These are phyloP conservation scores for Sphagnum contortum DNA, from an alignment of 225 moss, liverwort and hornwort genomes.

Conservation along the genomic window DNA sequence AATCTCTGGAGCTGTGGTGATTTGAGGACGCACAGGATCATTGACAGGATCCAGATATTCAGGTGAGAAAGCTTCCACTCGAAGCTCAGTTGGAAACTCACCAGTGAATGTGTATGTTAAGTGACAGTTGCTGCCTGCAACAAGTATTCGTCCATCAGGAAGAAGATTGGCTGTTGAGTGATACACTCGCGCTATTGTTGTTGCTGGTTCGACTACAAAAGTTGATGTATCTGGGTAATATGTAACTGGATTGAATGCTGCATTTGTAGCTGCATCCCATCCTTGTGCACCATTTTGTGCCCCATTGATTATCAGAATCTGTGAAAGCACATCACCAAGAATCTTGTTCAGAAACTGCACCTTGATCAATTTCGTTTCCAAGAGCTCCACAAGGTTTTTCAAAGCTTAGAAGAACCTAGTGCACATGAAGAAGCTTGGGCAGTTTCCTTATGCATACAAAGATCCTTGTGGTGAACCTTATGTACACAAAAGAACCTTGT, in stretches of 20 bases:
- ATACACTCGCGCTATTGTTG: conserved; percentile 28
- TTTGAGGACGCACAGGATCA: conserved; percentile 11
- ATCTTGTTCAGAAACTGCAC: too few relatives aligned
- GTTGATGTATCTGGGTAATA: conserved; percentile 21
- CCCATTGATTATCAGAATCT: conserved; percentile 25
- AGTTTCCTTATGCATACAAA: too few relatives aligned
- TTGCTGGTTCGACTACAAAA: conserved; percentile 12
- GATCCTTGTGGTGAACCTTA: too few relatives aligned
- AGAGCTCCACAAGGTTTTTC: too few relatives aligned
- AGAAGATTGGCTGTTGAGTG: conserved; percentile 37
- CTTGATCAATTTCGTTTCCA: too few relatives aligned
- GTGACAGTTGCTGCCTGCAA: conserved; percentile 47
- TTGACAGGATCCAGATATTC: conserved; percentile 22
- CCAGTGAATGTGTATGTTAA: conserved; percentile 28
- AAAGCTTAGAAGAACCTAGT: too few relatives aligned
- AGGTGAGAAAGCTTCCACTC: conserved; percentile 32
- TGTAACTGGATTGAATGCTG: conserved; percentile 14
- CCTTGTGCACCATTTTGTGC: conserved; percentile 35
- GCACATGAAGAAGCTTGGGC: too few relatives aligned
- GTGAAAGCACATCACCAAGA: too few relatives aligned
- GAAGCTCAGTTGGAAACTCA: conserved; percentile 29
- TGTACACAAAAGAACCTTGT: too few relatives aligned
- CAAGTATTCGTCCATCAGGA: conserved; percentile 23
- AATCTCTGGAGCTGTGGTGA: conserved; percentile 4
- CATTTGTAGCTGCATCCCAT: conserved; percentile 17